Percentiles rank a stretch among this genome's conserved stretches.
phyloP scores from a whole-genome alignment of 2,329 filamentous ascomycete species.

The Alternaria sp. region DNA sequence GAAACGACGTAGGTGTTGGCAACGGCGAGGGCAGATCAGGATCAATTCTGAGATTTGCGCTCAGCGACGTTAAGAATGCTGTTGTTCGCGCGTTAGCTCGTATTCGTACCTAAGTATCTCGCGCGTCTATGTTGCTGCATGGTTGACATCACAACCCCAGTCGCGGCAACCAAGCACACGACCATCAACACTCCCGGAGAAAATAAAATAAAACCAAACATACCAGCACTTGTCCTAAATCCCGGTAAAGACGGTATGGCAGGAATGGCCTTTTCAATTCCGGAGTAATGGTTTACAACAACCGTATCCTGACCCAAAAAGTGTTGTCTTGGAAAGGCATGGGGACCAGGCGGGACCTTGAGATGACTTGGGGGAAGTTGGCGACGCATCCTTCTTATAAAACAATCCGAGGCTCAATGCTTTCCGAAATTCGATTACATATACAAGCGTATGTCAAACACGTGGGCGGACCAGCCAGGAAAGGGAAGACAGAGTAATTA shows the following conservation, averaged over 20 bases:
- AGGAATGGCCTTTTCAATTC: slow-evolving; percentile 49
- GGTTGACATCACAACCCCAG: slow-evolving; percentile 8
- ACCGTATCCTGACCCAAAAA: slow-evolving; percentile 40
- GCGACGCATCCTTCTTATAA: slow-evolving; percentile 40
- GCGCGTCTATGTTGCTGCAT: background rate
- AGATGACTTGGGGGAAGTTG: slow-evolving; percentile 47
- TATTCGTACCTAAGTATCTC: background rate
- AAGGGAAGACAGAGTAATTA: slow-evolving; percentile 25
- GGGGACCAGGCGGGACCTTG: slow-evolving; percentile 43
- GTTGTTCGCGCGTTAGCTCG: slow-evolving; percentile 27
- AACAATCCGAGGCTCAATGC: background rate
- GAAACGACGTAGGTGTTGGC: slow-evolving; percentile 69
- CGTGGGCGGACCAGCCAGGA: slow-evolving; percentile 31
- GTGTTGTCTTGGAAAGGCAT: slow-evolving; percentile 40
- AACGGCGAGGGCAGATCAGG: slow-evolving; percentile 68
- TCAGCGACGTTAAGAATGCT: slow-evolving; percentile 86
- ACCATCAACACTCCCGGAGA: slow-evolving; percentile 24
- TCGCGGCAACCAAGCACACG: slow-evolving; percentile 29
- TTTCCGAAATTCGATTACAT: slow-evolving; percentile 28
- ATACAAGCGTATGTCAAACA: slow-evolving; percentile 18
- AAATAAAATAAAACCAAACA: slow-evolving; percentile 28
- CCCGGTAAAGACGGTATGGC: slow-evolving; percentile 49
- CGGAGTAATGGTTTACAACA: slow-evolving; percentile 46
- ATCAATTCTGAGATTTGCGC: slow-evolving; percentile 78
- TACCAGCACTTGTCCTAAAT: slow-evolving; percentile 52